Evolutionary conservation across 768 basidiomycete species (phyloP).

Genomic region (Leucocoprinus leucothites): DNA sequence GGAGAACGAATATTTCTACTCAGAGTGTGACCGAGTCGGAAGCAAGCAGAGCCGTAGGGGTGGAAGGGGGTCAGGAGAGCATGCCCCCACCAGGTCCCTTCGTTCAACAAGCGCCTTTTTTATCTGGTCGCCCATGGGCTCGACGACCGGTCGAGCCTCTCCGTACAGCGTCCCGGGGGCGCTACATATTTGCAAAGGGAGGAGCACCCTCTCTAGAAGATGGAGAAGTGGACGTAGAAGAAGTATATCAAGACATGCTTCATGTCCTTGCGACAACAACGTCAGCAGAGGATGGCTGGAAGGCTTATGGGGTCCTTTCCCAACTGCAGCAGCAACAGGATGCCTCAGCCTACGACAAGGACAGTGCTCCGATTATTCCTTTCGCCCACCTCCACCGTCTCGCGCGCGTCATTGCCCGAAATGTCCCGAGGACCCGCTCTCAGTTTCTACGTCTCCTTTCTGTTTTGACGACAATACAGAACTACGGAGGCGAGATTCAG

Average conservation of each 20-base stretch:
- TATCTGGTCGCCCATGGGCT: constrained; percentile 9
- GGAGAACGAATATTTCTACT: background rate
- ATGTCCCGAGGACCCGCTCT: constrained; percentile 53
- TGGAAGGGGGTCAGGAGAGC: no score
- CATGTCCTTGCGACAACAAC: constrained; percentile 5
- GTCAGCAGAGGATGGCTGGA: constrained; percentile 32
- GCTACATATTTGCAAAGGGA: background rate
- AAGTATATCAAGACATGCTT: constrained; percentile 3
- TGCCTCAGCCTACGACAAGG: constrained; percentile 17
- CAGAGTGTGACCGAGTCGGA: background rate
- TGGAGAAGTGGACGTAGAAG: background rate
- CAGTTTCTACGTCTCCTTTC: constrained; percentile 66
- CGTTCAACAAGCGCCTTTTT: background rate
- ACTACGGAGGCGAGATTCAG: constrained; percentile 50
- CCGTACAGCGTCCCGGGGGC: background rate
- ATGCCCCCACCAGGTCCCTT: background rate
- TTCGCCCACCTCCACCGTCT: constrained; percentile 59
- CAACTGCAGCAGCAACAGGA: constrained; percentile 19
- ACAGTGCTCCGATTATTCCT: constrained; percentile 27
- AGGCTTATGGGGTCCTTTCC: constrained; percentile 37
- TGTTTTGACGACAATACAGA: constrained; percentile 57
- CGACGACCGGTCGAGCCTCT: constrained; percentile 1
- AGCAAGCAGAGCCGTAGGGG: background rate
- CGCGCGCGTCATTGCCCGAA: constrained; percentile 51
- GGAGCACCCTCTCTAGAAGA: constrained; percentile 3